A percentile compares a stretch with the other conserved stretches of the same genome.
phyloP scores from a whole-genome alignment of 495 filamentous ascomycete species.

The Neurospora africana region DNA sequence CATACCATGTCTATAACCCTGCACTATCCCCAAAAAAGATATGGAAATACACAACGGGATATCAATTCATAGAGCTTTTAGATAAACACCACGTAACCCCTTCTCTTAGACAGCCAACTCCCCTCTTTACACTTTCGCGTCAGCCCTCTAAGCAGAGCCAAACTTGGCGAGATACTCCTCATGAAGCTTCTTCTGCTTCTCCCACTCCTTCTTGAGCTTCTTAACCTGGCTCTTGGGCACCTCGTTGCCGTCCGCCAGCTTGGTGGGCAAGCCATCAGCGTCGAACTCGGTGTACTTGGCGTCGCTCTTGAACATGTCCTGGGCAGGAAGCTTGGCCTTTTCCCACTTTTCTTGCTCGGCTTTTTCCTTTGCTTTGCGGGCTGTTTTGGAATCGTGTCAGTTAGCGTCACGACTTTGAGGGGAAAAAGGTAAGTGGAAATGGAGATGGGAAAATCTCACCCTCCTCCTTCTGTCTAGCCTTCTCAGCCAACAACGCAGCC shows the following conservation, averaged over 20 bases:
- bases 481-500: constrained; percentile 42
- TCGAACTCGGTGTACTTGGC: constrained; percentile 75
- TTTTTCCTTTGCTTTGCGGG: constrained; percentile 41
- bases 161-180: constrained; percentile 40
- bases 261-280: constrained; percentile 71
- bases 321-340: constrained; percentile 58
- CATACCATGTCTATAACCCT: neutral
- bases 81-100: neutral
- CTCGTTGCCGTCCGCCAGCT: constrained; percentile 58
- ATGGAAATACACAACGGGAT: neutral
- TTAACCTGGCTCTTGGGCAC: constrained; percentile 71
- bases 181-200: constrained; percentile 80
- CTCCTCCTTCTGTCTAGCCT: constrained; percentile 47
- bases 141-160: neutral
- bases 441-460: constrained; percentile 25
- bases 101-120: neutral
- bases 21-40: neutral
- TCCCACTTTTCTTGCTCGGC: constrained; percentile 46
- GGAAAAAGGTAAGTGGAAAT: constrained; percentile 2
- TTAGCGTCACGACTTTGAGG: constrained; percentile 15
- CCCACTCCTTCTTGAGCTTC: constrained; percentile 87
- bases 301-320: constrained; percentile 63
- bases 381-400: constrained; percentile 2
- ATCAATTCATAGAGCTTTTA: neutral
- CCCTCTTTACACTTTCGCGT: neutral